Evolutionary conservation across 768 basidiomycete genomes (phyloP).

Genomic region (Trichaptum fuscoviolaceum): DNA sequence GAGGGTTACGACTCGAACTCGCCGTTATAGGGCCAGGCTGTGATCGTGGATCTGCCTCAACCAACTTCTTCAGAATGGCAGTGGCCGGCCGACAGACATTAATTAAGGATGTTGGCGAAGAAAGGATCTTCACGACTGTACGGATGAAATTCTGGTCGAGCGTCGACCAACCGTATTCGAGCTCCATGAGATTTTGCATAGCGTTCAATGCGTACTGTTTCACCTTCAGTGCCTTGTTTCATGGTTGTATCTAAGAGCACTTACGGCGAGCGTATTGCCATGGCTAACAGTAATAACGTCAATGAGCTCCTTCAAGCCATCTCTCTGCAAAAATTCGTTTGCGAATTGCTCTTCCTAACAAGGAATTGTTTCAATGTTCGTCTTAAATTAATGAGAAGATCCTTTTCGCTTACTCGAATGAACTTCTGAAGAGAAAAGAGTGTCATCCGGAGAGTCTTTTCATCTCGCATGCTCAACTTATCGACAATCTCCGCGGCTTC

Average conservation of each 20-base stretch:
- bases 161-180: constrained; percentile 77
- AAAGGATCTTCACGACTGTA: constrained; percentile 71
- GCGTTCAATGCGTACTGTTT: constrained; percentile 75
- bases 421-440: constrained; percentile 76
- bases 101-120: constrained; percentile 69
- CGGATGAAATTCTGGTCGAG: constrained; percentile 70
- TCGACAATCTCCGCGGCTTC: constrained; percentile 76
- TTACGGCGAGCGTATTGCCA: constrained; percentile 83
- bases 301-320: constrained; percentile 68
- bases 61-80: constrained; percentile 82
- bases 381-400: neutral
- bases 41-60: constrained; percentile 75
- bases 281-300: constrained; percentile 58
- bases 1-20: constrained; percentile 54
- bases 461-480: constrained; percentile 57
- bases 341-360: constrained; percentile 79
- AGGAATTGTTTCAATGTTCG: neutral
- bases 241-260: constrained; percentile 19
- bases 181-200: constrained; percentile 85
- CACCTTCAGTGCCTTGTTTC: constrained; percentile 1
- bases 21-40: constrained; percentile 53
- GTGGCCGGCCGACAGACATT: constrained; percentile 92
- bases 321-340: constrained; percentile 65
- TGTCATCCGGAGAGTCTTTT: constrained; percentile 57
- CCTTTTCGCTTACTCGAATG: constrained; percentile 54